Evolutionary conservation across 371 early-diverging fungal species (phyloP).

Genomic region (Pancytospora philotis): DNA sequence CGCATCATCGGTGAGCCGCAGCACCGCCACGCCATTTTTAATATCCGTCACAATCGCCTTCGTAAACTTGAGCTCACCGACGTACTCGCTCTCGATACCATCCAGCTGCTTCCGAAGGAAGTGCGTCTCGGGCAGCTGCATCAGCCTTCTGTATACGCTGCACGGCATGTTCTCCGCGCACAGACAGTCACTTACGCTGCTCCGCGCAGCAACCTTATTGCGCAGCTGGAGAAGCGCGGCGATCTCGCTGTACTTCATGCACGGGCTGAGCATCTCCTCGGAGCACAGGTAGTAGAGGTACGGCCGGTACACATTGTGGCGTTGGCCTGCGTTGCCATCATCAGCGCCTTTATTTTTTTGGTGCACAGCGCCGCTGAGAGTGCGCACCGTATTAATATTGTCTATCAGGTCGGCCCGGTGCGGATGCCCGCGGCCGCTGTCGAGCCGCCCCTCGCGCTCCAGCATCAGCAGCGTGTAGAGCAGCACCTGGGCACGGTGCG

Average conservation of each 20-base stretch:
- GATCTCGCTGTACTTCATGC: slow-evolving; percentile 41
- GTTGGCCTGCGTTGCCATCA: not conserved
- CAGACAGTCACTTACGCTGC: slow-evolving; percentile 3
- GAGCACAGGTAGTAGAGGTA: slow-evolving; percentile 33
- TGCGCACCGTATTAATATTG: slow-evolving; percentile 16
- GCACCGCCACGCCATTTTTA: not conserved
- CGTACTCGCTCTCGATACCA: slow-evolving; percentile 29
- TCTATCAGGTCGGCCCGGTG: not conserved
- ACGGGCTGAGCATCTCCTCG: slow-evolving; percentile 17
- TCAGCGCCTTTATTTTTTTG: not conserved
- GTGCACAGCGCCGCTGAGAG: not conserved
- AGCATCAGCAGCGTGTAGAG: slow-evolving; percentile 39
- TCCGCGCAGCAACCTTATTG: slow-evolving; percentile 25
- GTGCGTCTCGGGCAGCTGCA: slow-evolving; percentile 6
- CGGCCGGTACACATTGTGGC: not conserved
- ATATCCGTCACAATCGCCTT: not conserved
- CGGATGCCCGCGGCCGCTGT: not conserved
- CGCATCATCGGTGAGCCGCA: not conserved
- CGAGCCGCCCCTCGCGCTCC: too few species aligned
- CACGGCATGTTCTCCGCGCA: slow-evolving; percentile 13
- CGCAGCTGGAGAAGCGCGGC: slow-evolving; percentile 29
- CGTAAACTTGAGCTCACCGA: too few species aligned
- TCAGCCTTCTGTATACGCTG: slow-evolving; percentile 21
- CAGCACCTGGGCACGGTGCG: slow-evolving; percentile 47
- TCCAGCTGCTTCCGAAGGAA: slow-evolving; percentile 38